These are phyloP conservation scores for Penicillium verhagenii DNA, from an alignment of 495 filamentous ascomycete genomes.

Conservation along the genomic window DNA sequence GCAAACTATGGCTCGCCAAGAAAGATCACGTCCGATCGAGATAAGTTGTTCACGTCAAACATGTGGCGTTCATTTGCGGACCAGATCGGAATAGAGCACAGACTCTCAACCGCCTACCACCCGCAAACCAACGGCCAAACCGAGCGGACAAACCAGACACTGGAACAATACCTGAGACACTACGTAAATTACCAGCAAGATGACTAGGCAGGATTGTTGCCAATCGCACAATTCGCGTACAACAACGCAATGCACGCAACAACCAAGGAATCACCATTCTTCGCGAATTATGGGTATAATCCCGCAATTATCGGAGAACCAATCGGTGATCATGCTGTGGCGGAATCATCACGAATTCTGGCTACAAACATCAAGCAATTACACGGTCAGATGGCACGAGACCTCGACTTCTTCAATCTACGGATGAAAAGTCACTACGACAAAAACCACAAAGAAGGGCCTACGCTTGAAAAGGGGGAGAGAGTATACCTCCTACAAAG, in stretches of 20 bases:
- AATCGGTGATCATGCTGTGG: too few species aligned
- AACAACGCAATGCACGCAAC: constrained; percentile 12
- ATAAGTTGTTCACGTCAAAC: not conserved
- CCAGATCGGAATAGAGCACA: not conserved
- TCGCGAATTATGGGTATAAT: constrained; percentile 12
- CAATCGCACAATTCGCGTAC: constrained; percentile 24
- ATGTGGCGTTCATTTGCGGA: not conserved
- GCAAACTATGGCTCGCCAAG: not conserved
- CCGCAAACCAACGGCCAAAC: too few species aligned
- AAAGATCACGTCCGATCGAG: constrained; percentile 1
- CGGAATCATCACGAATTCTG: too few species aligned
- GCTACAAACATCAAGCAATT: too few species aligned
- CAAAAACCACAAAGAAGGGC: too few species aligned
- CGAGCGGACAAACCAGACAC: too few species aligned
- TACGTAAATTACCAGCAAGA: constrained; percentile 13
- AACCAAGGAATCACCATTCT: constrained; percentile 17
- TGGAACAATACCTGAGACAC: too few species aligned
- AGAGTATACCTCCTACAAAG: too few species aligned
- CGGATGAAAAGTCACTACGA: too few species aligned
- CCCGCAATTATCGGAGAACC: not conserved
- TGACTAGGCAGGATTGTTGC: constrained; percentile 26
- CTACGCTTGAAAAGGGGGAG: too few species aligned
- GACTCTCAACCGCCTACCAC: constrained; percentile 18
- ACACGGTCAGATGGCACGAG: too few species aligned
- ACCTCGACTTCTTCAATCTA: too few species aligned